Evolutionary conservation across 2,329 filamentous ascomycete genomes (phyloP).

Genomic region (Rosellinia necatrix): DNA sequence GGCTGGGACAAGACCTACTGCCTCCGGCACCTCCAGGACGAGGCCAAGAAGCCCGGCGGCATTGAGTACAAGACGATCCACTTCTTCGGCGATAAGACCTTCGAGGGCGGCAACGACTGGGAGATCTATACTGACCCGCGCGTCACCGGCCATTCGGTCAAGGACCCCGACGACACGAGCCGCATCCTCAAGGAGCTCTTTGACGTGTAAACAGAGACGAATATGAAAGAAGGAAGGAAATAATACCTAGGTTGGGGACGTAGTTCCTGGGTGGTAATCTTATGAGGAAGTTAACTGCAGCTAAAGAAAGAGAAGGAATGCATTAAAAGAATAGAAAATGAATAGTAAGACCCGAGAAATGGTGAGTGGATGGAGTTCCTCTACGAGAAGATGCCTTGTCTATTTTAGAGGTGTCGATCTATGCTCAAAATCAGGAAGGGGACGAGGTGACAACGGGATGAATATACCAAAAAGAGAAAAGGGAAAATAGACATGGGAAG

Average conservation of each 20-base stretch:
- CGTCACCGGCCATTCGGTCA: constrained; percentile 84
- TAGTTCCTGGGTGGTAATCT: too few relatives aligned
- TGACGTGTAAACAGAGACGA: constrained; percentile 53
- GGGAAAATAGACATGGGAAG: too few relatives aligned
- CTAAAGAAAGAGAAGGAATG: background rate
- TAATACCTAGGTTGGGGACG: background rate
- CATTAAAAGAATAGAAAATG: background rate
- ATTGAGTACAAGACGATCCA: constrained; percentile 86
- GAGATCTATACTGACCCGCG: constrained; percentile 87
- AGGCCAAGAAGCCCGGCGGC: constrained; percentile 71
- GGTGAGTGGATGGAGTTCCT: background rate
- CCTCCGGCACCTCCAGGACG: constrained; percentile 81
- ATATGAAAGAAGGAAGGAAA: background rate
- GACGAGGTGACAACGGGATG: too few relatives aligned
- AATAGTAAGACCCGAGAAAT: background rate
- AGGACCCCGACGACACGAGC: constrained; percentile 80
- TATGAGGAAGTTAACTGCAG: too few relatives aligned
- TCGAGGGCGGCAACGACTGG: constrained; percentile 89
- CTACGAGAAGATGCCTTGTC: too few relatives aligned
- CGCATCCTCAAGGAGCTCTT: constrained; percentile 82
- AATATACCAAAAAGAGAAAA: too few relatives aligned
- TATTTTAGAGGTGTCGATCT: too few relatives aligned
- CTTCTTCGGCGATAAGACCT: constrained; percentile 98
- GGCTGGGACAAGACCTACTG: constrained; percentile 99
- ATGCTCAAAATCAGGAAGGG: too few relatives aligned